A percentile compares a stretch with the other conserved stretches of the same genome.
phyloP scores from a whole-genome alignment of 2,329 filamentous ascomycete species.

The Phoma herbarum region DNA sequence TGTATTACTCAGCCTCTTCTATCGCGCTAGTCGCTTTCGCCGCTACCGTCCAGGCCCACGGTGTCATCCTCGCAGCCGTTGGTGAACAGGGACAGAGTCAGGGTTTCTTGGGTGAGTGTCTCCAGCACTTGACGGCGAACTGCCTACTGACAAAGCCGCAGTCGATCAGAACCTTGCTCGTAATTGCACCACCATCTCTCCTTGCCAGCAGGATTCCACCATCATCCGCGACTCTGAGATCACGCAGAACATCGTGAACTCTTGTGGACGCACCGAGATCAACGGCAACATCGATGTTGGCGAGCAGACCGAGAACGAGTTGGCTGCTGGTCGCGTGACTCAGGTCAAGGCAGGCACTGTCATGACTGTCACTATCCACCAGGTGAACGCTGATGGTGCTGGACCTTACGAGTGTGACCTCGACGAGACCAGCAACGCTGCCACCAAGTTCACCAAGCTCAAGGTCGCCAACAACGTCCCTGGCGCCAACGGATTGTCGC shows the following conservation, averaged over 20 bases:
- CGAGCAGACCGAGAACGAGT: slow-evolving; percentile 50
- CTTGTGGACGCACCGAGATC: slow-evolving; percentile 49
- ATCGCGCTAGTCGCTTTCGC: slow-evolving; percentile 44
- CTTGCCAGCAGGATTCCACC: slow-evolving; percentile 50
- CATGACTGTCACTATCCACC: slow-evolving; percentile 55
- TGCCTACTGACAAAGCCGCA: slow-evolving; percentile 20
- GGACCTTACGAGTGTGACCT: slow-evolving; percentile 72
- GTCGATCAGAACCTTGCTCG: slow-evolving; percentile 47
- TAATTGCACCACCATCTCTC: slow-evolving; percentile 50
- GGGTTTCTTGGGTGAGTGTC: slow-evolving; percentile 40
- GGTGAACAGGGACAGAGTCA: slow-evolving; percentile 43
- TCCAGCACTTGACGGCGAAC: background rate
- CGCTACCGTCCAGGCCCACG: slow-evolving; percentile 43
- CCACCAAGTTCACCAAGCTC: slow-evolving; percentile 58
- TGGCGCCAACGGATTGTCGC: slow-evolving; percentile 65
- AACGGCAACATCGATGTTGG: slow-evolving; percentile 51
- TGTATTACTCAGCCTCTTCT: slow-evolving; percentile 37
- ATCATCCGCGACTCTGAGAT: slow-evolving; percentile 51
- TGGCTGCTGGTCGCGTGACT: slow-evolving; percentile 44
- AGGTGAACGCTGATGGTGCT: slow-evolving; percentile 72
- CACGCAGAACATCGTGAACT: slow-evolving; percentile 50
- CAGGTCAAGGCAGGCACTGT: slow-evolving; percentile 37
- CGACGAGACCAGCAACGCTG: slow-evolving; percentile 63
- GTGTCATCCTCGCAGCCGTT: slow-evolving; percentile 41
- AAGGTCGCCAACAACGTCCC: slow-evolving; percentile 68